Base-by-base conservation (phyloP, 305 asterid genomes). In the Rubia tinctorum region DNA sequence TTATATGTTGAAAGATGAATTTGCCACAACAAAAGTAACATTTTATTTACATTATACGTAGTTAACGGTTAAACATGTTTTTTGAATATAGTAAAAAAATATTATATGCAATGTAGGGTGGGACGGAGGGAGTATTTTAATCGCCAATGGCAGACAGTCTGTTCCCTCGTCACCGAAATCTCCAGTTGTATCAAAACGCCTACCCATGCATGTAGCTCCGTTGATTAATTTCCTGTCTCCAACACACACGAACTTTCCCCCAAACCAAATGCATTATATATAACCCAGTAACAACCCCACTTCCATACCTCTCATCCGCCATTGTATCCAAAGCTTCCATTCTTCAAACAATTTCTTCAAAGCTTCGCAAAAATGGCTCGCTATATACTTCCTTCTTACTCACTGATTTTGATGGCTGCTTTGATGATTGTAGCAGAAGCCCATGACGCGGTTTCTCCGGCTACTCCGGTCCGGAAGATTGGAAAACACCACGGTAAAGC, bases 161-260 rank as follows among this genome's bases (percentile, higher is more conserved):
- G 79, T 76, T 49, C 75, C 79, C 79, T 23, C 40, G 9, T 13
- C 34, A 69, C 47, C 65, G 30, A 15, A 44, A 61, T 59, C 59
- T 45, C 70, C 75, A 70, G 79, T 47, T 70, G 75, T 69, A 39
- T 23, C 53, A 11, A 70, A 82, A 82, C 74, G 72, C 66, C 70
- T 71, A 75, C 81, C 83, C 87, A 79, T 30, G 34, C 3, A n/a
- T 79, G 87, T 44, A 69, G 51, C 64, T 49, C 51, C 71, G 23
- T 75, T 71, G 75, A n/a, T 30, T 30, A 3, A 71, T 78, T 78
- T 71, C 82, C 77, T 82, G 82, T 74, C 43, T 60, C 75, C 64
- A 51, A 47, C 88, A 78, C 86, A 55, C 77, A 71, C 74, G 70
- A 75, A 69, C 65, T 75, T 75, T 69, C 74, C 61, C 7, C 2